Evolutionary conservation across 345 rosid genomes (phyloP), one percentile per base, ranked within the genome.

Genomic region (Dipteronia sinensis): DNA sequence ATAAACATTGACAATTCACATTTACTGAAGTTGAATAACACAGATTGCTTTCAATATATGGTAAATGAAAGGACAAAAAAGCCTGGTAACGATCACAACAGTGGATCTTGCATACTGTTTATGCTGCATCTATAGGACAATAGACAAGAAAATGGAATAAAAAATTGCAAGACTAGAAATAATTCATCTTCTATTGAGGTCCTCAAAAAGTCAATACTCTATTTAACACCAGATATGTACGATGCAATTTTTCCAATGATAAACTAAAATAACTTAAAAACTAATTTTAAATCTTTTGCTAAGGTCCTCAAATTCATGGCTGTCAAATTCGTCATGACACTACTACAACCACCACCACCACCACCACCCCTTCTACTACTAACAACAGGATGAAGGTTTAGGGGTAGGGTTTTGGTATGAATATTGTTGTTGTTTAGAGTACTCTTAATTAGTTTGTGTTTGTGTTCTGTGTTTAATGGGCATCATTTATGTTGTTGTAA

Each of bases 1-100:
- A 84, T 4, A 63, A 38, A 59, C 23, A 79, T 78, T 61, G 65
- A 80, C 38, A 13, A 22, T n/a, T 65, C 67, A 16, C 1, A 5
- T 40, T 74, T 25, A 74, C 44, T 25, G 42, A 1, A 74, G 59
- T 74, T 16, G 22, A 59, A 38, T 22, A 59, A 7, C 22, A 4
- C n/a, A 73, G 59, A 70, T 12, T 16, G 58, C 13, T 19, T 12
- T 31, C 46, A 31, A 71, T 9, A 20, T 19, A 29, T 70, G 22
- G 42, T 27, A 3, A 4, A 65, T 65, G 38, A 31, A 31, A 10
- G 69, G 12, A 46, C 49, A 9, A 46, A 10, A 46, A 9, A 2
- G 42, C 19, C 20, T 12, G 5, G 15, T 3, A 9, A 23, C 1
- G 27, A 61, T 61, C 12, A 23, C n/a, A n/a, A n/a, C n/a, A n/a